Conservation (phyloP, 306 rosid species). For the Quercus mongolica region DNA sequence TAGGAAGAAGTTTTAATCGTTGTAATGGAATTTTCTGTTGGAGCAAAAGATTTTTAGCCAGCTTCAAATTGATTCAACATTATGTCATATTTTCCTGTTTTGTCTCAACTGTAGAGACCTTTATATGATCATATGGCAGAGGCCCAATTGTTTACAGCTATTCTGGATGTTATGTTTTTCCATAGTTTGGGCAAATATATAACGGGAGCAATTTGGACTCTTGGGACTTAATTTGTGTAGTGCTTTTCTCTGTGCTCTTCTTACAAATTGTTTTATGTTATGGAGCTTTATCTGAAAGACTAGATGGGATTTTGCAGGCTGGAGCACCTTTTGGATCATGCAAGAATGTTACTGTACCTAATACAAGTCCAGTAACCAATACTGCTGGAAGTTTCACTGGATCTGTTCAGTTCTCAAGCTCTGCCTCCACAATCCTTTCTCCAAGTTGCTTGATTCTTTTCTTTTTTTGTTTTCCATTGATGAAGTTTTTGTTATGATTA, state of each 20-base stretch:
- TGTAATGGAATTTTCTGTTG: neutral
- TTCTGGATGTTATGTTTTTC: conserved; percentile 13
- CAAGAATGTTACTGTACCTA: conserved; percentile 66
- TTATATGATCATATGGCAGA: neutral
- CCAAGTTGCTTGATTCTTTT: conserved; percentile 29
- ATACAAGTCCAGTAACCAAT: conserved; percentile 48
- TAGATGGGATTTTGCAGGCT: conserved; percentile 51
- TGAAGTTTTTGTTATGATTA: conserved; percentile 33
- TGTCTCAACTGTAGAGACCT: neutral
- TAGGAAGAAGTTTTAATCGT: neutral
- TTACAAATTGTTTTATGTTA: neutral
- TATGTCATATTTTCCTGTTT: neutral
- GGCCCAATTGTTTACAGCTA: conserved; percentile 3
- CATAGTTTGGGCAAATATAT: neutral
- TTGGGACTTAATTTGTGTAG: neutral
- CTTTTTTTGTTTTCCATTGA: conserved; percentile 40
- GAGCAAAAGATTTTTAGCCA: neutral
- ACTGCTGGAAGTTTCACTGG: conserved; percentile 78
- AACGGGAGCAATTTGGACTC: neutral
- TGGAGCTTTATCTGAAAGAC: neutral
- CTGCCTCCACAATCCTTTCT: conserved; percentile 48
- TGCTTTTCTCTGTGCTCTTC: neutral
- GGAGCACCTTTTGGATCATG: conserved; percentile 87
- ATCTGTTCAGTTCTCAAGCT: conserved; percentile 73
- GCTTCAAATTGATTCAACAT: neutral